A percentile compares a stretch with the other conserved stretches of the same genome.
Conservation (phyloP, 2,329 filamentous ascomycete species). For the Herpomyces periplanetae region DNA sequence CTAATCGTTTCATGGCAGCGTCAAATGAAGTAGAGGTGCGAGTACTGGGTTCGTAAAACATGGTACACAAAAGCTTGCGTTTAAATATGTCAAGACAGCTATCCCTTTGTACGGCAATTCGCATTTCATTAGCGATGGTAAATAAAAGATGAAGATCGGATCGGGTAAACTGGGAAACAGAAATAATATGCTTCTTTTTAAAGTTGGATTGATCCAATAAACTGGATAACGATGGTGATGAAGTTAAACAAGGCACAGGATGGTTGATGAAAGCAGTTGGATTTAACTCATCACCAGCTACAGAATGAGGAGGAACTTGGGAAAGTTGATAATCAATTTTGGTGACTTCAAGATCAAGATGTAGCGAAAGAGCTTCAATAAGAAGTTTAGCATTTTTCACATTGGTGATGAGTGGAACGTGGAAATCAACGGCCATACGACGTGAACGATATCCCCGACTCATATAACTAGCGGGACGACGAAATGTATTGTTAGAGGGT, state of each 20-base stretch:
- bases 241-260: slow-evolving; percentile 15
- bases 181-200: slow-evolving; percentile 59
- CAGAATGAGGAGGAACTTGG: slow-evolving; percentile 5
- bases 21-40: slow-evolving; percentile 85
- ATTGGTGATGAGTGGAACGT: slow-evolving; percentile 84
- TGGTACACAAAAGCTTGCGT: slow-evolving; percentile 46
- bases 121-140: slow-evolving; percentile 91
- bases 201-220: slow-evolving; percentile 45
- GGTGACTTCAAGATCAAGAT: slow-evolving; percentile 46
- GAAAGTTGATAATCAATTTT: slow-evolving; percentile 73
- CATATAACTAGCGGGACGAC: slow-evolving; percentile 89
- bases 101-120: slow-evolving; percentile 61
- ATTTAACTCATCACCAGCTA: slow-evolving; percentile 21
- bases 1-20: slow-evolving; percentile 87
- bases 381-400: slow-evolving; percentile 97
- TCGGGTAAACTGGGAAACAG: slow-evolving; percentile 57
- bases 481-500: slow-evolving; percentile 91
- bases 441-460: slow-evolving; percentile 84
- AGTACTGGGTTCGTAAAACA: slow-evolving; percentile 95
- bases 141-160: slow-evolving; percentile 70
- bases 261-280: slow-evolving; percentile 35
- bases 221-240: slow-evolving; percentile 18
- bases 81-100: slow-evolving; percentile 57
- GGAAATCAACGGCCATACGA: slow-evolving; percentile 90
- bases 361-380: slow-evolving; percentile 62